phyloP scores from a whole-genome alignment of 202 grass and related monocot species.

The Panicum hallii region DNA sequence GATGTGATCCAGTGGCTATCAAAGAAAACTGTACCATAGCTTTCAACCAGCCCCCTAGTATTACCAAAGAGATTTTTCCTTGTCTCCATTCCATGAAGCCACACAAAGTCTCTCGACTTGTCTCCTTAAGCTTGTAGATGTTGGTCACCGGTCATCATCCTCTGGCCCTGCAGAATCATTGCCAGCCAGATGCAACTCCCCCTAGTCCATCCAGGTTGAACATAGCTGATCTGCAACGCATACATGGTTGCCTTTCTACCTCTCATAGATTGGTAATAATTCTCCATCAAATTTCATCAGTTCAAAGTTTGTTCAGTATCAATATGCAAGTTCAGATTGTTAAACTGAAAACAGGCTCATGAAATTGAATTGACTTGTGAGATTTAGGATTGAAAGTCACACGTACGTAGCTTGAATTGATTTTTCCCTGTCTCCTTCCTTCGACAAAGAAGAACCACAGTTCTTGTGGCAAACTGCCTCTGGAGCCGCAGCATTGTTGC shows the following conservation, averaged over 20 bases:
- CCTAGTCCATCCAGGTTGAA: not conserved
- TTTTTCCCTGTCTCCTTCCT: not conserved
- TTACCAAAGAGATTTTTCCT: no score
- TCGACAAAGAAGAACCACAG: no score
- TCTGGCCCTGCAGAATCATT: not conserved
- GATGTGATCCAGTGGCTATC: no score
- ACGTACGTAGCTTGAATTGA: not conserved
- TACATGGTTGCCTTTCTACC: not conserved
- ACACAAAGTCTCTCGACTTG: no score
- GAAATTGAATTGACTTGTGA: not conserved
- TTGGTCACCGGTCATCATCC: no score
- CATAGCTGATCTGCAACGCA: not conserved
- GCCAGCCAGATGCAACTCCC: not conserved
- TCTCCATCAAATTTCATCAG: not conserved
- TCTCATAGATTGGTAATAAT: not conserved
- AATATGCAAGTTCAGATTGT: not conserved
- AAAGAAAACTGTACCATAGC: no score
- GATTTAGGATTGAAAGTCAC: no score
- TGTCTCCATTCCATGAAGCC: no score
- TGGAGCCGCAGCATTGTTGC: no score
- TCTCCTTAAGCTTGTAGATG: no score
- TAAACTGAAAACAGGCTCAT: not conserved
- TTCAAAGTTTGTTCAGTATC: not conserved
- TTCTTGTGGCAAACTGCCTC: no score
- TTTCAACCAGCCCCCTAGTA: no score